Percentiles rank a stretch among this genome's conserved stretches.
These are phyloP conservation scores for Hanseniaspora jakobsenii DNA, from an alignment of 805 yeast genomes.

Conservation along the genomic window DNA sequence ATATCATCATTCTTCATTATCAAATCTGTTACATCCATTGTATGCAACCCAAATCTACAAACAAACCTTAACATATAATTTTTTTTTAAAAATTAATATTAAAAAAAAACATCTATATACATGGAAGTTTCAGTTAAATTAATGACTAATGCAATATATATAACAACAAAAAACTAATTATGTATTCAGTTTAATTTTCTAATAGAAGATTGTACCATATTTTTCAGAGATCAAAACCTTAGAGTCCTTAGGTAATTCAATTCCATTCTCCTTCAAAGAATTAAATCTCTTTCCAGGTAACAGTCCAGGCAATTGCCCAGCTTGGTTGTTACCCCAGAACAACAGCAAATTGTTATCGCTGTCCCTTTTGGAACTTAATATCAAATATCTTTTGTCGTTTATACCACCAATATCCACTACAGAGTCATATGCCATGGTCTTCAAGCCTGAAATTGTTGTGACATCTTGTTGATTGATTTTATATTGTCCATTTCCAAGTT, in stretches of 20 bases:
- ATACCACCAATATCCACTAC: slow-evolving; percentile 40
- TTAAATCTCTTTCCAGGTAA: slow-evolving; percentile 50
- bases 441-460: slow-evolving; percentile 26
- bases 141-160: too few species aligned
- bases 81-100: too few species aligned
- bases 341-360: slow-evolving; percentile 44
- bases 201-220: slow-evolving; percentile 9
- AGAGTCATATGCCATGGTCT: slow-evolving; percentile 28
- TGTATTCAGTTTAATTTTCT: too few species aligned
- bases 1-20: too few species aligned
- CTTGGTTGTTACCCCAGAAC: slow-evolving; percentile 67
- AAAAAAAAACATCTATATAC: too few species aligned
- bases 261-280: background rate
- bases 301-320: slow-evolving; percentile 19
- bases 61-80: too few species aligned
- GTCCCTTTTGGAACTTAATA: slow-evolving; percentile 42
- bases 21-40: too few species aligned
- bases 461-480: slow-evolving; percentile 66
- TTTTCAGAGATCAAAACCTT: slow-evolving; percentile 3
- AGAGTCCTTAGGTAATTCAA: background rate
- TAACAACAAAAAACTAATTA: too few species aligned
- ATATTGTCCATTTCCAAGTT: slow-evolving; percentile 67
- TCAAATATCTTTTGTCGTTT: slow-evolving; percentile 34
- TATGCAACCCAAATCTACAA: too few species aligned
- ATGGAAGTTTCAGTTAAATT: too few species aligned